Conservation (phyloP, 164 flowering plant species). For the Aristolochia contorta region DNA sequence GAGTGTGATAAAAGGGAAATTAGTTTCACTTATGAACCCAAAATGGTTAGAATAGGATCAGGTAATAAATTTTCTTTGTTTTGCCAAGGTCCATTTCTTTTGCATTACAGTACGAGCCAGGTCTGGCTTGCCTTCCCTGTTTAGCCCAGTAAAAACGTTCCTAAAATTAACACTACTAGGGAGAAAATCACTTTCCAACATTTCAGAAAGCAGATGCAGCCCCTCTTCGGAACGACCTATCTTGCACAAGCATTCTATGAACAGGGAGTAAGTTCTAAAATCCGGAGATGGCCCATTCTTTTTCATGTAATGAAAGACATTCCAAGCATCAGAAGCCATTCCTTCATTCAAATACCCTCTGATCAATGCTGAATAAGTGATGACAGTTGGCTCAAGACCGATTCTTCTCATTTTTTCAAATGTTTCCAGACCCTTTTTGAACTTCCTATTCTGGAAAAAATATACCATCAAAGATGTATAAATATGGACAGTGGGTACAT, state of each 20-base stretch:
- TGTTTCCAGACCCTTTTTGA: constrained; percentile 40
- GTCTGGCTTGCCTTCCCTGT: constrained; percentile 74
- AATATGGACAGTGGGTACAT: constrained; percentile 64
- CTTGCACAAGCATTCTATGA: constrained; percentile 57
- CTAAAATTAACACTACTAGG: constrained; percentile 67
- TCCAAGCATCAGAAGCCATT: constrained; percentile 56
- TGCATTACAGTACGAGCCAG: constrained; percentile 49
- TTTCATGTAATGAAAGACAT: constrained; percentile 40
- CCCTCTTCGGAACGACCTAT: constrained; percentile 72
- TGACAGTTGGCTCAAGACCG: constrained; percentile 57
- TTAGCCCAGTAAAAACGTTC: constrained; percentile 57
- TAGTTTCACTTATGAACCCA: constrained; percentile 12
- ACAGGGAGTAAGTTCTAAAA: constrained; percentile 67
- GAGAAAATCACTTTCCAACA: constrained; percentile 48
- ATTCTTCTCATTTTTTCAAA: constrained; percentile 45
- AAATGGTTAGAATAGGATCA: too few relatives aligned
- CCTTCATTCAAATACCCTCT: constrained; percentile 55
- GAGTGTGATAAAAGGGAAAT: constrained; percentile 45
- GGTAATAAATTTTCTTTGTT: constrained; percentile 22
- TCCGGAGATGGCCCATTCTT: constrained; percentile 74
- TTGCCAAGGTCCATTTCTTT: constrained; percentile 34
- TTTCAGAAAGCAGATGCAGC: constrained; percentile 60
- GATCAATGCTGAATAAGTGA: constrained; percentile 70
- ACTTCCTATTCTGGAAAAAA: constrained; percentile 33
- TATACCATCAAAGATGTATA: constrained; percentile 64